These are phyloP conservation scores for Eucalyptus coolabah DNA, from an alignment of 345 rosid species.

Conservation along the genomic window DNA sequence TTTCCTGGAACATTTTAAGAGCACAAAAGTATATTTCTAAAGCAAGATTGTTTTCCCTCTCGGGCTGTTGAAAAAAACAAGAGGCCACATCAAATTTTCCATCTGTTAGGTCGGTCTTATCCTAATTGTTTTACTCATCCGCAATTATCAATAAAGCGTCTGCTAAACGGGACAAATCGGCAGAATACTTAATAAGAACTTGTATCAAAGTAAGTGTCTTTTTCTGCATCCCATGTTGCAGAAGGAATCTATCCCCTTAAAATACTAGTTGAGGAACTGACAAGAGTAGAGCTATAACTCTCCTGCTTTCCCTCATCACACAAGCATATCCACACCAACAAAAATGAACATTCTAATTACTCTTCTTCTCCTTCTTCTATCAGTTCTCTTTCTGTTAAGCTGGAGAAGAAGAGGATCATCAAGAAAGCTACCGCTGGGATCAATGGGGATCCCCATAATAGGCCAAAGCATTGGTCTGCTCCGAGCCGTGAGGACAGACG, in stretches of 20 bases:
- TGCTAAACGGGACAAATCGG: not conserved
- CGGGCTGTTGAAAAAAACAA: not conserved
- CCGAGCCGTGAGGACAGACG: constrained; percentile 3
- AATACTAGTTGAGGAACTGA: not conserved
- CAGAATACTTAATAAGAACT: not conserved
- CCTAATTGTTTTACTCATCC: not conserved
- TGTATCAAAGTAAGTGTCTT: not conserved
- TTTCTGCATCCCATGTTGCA: not conserved
- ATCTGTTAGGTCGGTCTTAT: too few species aligned
- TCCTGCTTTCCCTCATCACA: not conserved
- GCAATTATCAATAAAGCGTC: not conserved
- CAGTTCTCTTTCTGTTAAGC: too few species aligned
- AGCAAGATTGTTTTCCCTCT: not conserved
- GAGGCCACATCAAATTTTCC: not conserved
- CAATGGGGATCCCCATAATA: constrained; percentile 1
- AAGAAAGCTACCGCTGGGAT: too few species aligned
- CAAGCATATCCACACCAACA: too few species aligned
- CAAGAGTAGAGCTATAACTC: not conserved
- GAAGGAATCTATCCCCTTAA: not conserved
- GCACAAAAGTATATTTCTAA: not conserved
- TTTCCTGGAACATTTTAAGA: not conserved
- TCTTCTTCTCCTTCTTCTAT: too few species aligned
- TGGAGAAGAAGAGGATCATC: too few species aligned
- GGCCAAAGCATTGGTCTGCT: constrained; percentile 25
- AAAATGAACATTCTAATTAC: too few species aligned